Evolutionary conservation across 2,329 filamentous ascomycete species (phyloP), one percentile per base, ranked within the genome.

Genomic region (Epichloe sibirici): DNA sequence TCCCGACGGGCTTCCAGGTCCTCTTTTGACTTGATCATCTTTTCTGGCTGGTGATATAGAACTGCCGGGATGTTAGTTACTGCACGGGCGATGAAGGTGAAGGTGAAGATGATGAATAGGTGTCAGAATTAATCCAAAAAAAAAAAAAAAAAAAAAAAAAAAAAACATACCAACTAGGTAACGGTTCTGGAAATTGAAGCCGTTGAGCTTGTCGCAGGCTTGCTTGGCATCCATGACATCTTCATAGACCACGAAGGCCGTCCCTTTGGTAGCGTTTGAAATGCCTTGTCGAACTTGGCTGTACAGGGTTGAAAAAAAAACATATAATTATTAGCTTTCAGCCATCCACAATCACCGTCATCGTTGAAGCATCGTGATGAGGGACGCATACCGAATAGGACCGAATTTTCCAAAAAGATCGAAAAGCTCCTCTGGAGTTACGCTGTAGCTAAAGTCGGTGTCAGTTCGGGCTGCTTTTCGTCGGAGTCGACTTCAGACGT

Each of bases 121-220:
- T 15, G 39, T 45, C 12, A 47, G 39, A 52, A 34, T 13, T 13
- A 23, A 13, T 4, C 21, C 28, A 37, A 25, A n/a, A n/a, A n/a
- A n/a, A n/a, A n/a, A n/a, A n/a, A n/a, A n/a, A n/a, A n/a, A n/a
- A n/a, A n/a, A n/a, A 12, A 13, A 12, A 21, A 28, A 37, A 9
- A 17, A n/a, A 44, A 21, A 48, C 88, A 57, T 81, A 94, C 89
- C 90, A 66, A 98, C 93, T 63, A 98, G 88, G 74, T 98, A 98
- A 69, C 93, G 87, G 75, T 91, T 95, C 77, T 98, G 93, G 72
- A 98, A 98, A 77, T 98, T 98, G 83, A 95, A 98, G 69, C 93
- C 93, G 78, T 98, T 98, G 71, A 98, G 79, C 77, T 97, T 96
- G 78, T 98, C 93, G 79, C 93, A 97, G 67, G 93, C 93, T 74